phyloP scores from a whole-genome alignment of 164 flowering plant species.

The Kalanchoe fedtschenkoi region DNA sequence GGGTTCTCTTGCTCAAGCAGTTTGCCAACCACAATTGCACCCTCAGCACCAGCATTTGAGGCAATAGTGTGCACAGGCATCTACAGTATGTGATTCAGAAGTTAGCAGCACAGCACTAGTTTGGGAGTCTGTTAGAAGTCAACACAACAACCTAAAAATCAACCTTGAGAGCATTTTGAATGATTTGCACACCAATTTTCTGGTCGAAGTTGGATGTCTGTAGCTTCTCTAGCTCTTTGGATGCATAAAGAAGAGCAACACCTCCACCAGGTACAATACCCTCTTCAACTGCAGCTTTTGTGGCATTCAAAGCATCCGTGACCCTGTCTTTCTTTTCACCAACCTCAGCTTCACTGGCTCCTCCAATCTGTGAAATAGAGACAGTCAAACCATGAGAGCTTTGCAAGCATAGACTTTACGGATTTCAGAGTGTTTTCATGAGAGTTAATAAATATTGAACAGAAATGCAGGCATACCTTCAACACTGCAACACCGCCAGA shows the following conservation, averaged over 20 bases:
- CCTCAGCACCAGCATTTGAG: slow-evolving; percentile 94
- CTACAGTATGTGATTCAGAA: slow-evolving; percentile 25
- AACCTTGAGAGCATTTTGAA: slow-evolving; percentile 93
- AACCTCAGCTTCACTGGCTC: slow-evolving; percentile 96
- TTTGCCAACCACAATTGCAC: slow-evolving; percentile 96
- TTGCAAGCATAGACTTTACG: no score
- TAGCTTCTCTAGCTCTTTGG: slow-evolving; percentile 77
- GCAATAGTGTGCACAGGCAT: slow-evolving; percentile 83
- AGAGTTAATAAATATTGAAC: not conserved
- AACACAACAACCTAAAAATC: not conserved
- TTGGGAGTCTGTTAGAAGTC: not conserved
- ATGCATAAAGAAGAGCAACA: slow-evolving; percentile 91
- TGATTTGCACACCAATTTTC: slow-evolving; percentile 95
- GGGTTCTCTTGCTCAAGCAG: slow-evolving; percentile 77
- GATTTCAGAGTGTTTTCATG: not conserved
- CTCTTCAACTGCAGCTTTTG: slow-evolving; percentile 95
- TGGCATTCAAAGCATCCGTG: slow-evolving; percentile 95
- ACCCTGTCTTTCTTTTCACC: slow-evolving; percentile 94
- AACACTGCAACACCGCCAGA: slow-evolving; percentile 95
- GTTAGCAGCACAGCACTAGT: not conserved
- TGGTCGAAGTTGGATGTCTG: slow-evolving; percentile 91
- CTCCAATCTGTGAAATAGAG: slow-evolving; percentile 61
- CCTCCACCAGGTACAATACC: slow-evolving; percentile 98
- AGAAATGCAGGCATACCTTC: slow-evolving; percentile 38
- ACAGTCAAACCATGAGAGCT: not conserved